phyloP scores from a whole-genome alignment of 306 rosid genomes.

The Cyclanthera cordifolia region DNA sequence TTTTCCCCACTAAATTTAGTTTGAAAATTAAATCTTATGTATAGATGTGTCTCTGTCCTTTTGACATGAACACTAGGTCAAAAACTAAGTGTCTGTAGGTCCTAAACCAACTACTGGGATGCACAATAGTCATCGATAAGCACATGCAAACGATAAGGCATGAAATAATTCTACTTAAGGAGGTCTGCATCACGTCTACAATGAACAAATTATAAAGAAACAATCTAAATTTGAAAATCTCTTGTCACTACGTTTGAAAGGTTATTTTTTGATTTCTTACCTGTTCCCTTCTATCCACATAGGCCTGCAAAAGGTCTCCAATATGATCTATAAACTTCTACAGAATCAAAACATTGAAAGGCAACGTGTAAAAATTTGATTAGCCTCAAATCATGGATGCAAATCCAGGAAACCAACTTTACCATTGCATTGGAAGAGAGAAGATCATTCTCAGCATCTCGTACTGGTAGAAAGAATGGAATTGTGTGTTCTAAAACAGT shows the following conservation, averaged over 20 bases:
- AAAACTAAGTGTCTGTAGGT: no score
- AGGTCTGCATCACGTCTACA: neutral
- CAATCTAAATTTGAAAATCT: neutral
- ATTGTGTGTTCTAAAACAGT: constrained; percentile 79
- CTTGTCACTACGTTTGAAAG: neutral
- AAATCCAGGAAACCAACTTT: constrained; percentile 26
- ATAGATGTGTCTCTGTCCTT: no score
- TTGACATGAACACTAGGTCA: no score
- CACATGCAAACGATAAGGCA: neutral
- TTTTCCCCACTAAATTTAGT: no score
- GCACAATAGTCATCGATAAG: neutral
- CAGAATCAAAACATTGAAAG: constrained; percentile 21
- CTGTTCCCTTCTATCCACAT: constrained; percentile 96
- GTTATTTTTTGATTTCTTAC: constrained; percentile 31
- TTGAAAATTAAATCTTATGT: no score
- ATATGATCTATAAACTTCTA: constrained; percentile 89
- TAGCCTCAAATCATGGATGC: constrained; percentile 20
- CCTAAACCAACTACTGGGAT: neutral
- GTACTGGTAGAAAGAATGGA: constrained; percentile 78
- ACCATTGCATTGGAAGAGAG: constrained; percentile 91
- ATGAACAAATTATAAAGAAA: neutral
- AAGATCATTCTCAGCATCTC: constrained; percentile 75
- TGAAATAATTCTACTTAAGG: neutral
- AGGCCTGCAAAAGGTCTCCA: constrained; percentile 90
- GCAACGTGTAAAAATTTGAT: constrained; percentile 12